These are phyloP conservation scores for Juncus inflexus DNA, from an alignment of 176 grass and related monocot genomes.

Conservation along the genomic window DNA sequence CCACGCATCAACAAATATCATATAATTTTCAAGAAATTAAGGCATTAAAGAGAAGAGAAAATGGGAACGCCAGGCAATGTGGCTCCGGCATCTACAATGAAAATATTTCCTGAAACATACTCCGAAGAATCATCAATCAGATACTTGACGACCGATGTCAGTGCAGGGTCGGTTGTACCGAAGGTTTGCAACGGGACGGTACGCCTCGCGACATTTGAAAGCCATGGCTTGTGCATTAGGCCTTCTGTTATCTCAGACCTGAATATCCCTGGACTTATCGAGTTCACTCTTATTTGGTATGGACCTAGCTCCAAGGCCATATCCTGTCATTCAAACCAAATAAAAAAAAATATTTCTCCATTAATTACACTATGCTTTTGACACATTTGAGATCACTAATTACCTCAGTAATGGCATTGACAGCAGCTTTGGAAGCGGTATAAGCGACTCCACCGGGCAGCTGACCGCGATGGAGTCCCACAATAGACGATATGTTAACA, in stretches of 20 bases:
- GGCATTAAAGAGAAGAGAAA: conserved; percentile 30
- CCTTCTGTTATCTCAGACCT: conserved; percentile 26
- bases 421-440: conserved; percentile 26
- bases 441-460: conserved; percentile 28
- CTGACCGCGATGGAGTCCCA: conserved; percentile 20
- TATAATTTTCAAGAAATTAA: too few relatives aligned
- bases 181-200: conserved; percentile 24
- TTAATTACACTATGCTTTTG: not conserved
- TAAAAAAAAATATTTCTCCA: not conserved
- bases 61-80: conserved; percentile 26
- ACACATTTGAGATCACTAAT: not conserved
- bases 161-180: conserved; percentile 25
- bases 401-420: conserved; percentile 30
- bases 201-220: conserved; percentile 5
- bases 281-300: conserved; percentile 30
- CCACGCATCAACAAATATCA: too few relatives aligned
- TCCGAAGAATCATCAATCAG: conserved; percentile 34
- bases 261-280: conserved; percentile 31
- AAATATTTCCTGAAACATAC: conserved; percentile 31
- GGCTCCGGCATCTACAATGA: conserved; percentile 29
- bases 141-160: conserved; percentile 28
- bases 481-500: conserved; percentile 37
- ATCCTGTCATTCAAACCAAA: conserved; percentile 9
- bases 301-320: conserved; percentile 35
- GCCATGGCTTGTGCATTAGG: conserved; percentile 32